Evolutionary conservation across 768 basidiomycete species (phyloP).

Genomic region (Boletus huronensis): DNA sequence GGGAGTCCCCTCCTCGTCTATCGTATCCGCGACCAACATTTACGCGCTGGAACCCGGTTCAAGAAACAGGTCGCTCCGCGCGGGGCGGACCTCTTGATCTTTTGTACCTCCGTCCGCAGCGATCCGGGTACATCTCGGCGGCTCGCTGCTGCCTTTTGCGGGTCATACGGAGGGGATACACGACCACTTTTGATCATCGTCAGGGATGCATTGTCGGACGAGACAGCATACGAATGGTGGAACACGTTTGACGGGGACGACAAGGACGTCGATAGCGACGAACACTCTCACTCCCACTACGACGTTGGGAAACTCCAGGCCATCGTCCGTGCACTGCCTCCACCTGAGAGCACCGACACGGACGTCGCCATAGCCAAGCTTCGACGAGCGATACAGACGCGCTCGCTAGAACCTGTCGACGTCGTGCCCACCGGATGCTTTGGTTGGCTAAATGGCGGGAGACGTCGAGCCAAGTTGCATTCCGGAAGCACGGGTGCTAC

Average conservation of each 20-base stretch:
- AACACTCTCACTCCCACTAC: background rate
- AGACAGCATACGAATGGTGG: conserved; percentile 24
- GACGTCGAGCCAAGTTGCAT: conserved; percentile 4
- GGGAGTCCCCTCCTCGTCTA: conserved; percentile 17
- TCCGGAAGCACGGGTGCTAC: background rate
- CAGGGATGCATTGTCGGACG: conserved; percentile 18
- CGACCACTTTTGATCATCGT: conserved; percentile 27
- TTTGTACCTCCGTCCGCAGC: conserved; percentile 15
- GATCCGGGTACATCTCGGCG: conserved; percentile 5
- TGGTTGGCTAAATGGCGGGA: conserved; percentile 11
- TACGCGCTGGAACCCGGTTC: conserved; percentile 22
- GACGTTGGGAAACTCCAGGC: conserved; percentile 11
- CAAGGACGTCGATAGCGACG: background rate
- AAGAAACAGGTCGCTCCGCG: conserved; percentile 23
- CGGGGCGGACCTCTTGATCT: conserved; percentile 25
- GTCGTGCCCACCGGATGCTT: conserved; percentile 19
- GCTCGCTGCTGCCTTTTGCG: conserved; percentile 15
- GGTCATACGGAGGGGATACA: conserved; percentile 25
- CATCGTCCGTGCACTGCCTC: conserved; percentile 24
- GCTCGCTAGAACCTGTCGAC: conserved; percentile 24
- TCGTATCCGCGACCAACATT: conserved; percentile 20
- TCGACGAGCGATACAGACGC: conserved; percentile 18
- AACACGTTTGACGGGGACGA: conserved; percentile 5
- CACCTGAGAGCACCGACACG: background rate
- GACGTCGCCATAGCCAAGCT: conserved; percentile 7